Percentiles rank a stretch among this genome's conserved stretches.
phyloP scores from a whole-genome alignment of 208 protist species.

The Crithidia bombi region DNA sequence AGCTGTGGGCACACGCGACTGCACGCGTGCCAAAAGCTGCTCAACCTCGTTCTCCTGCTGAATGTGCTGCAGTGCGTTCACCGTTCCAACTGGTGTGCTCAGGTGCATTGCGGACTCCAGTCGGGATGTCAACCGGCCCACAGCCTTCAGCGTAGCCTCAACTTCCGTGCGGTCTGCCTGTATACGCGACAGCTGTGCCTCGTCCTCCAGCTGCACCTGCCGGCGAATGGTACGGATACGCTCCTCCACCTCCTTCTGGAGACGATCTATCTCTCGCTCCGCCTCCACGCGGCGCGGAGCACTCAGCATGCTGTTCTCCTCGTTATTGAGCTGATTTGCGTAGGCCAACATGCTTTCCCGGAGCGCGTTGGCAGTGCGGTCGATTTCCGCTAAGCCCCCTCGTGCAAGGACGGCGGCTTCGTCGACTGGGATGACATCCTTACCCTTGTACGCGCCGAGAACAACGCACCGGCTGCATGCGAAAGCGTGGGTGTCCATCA shows the following conservation, averaged over 20 bases:
- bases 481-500: conserved; percentile 54
- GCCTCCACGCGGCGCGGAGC: conserved; percentile 55
- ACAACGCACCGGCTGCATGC: conserved; percentile 81
- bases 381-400: conserved; percentile 46
- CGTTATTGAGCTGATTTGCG: conserved; percentile 43
- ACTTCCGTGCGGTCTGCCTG: conserved; percentile 39
- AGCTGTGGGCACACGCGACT: conserved; percentile 40
- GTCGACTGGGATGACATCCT: conserved; percentile 58
- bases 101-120: conserved; percentile 38
- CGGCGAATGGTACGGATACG: conserved; percentile 40
- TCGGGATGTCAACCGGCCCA: conserved; percentile 30
- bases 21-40: conserved; percentile 45
- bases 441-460: conserved; percentile 55
- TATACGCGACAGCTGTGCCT: conserved; percentile 47
- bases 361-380: conserved; percentile 44
- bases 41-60: conserved; percentile 59
- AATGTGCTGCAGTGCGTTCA: conserved; percentile 59
- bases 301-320: conserved; percentile 46
- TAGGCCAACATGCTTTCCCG: conserved; percentile 49
- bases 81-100: conserved; percentile 32
- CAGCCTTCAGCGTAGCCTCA: conserved; percentile 36
- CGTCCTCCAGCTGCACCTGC: conserved; percentile 51
- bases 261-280: conserved; percentile 52
- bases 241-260: conserved; percentile 73
- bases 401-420: conserved; percentile 69